Evolutionary conservation across 768 basidiomycete genomes (phyloP).

Genomic region (Rubroboletus pulcherrimus): DNA sequence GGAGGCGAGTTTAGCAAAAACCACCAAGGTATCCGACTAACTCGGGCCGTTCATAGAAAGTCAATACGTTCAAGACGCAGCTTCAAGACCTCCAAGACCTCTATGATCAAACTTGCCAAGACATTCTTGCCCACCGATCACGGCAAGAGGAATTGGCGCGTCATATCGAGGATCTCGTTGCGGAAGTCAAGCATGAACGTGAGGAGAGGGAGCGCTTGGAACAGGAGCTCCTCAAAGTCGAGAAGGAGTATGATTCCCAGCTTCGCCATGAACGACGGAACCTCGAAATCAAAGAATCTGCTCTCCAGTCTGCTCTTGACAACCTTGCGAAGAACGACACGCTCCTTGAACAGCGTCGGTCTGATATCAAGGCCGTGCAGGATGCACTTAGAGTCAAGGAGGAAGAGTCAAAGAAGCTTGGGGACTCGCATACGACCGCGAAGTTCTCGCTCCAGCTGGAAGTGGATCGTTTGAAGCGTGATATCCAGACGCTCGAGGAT

Average conservation of each 20-base stretch:
- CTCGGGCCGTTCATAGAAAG: slow-evolving; percentile 51
- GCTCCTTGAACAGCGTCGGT: slow-evolving; percentile 66
- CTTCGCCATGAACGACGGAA: slow-evolving; percentile 57
- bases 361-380: slow-evolving; percentile 73
- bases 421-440: slow-evolving; percentile 81
- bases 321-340: slow-evolving; percentile 62
- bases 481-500: slow-evolving; percentile 75
- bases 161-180: slow-evolving; percentile 70
- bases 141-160: slow-evolving; percentile 75
- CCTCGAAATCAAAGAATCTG: slow-evolving; percentile 67
- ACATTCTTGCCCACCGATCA: slow-evolving; percentile 62
- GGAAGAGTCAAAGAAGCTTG: slow-evolving; percentile 70
- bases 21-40: not conserved
- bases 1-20: slow-evolving; percentile 48
- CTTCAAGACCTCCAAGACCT: slow-evolving; percentile 61
- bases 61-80: slow-evolving; percentile 56
- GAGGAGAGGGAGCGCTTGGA: slow-evolving; percentile 52
- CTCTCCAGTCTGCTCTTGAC: slow-evolving; percentile 57
- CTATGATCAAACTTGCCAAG: slow-evolving; percentile 60
- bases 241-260: slow-evolving; percentile 61
- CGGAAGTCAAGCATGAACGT: slow-evolving; percentile 57
- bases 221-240: slow-evolving; percentile 51
- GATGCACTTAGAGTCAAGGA: slow-evolving; percentile 67
- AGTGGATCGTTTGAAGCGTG: slow-evolving; percentile 79
- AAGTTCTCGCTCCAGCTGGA: slow-evolving; percentile 88